Evolutionary conservation across 768 basidiomycete genomes (phyloP).

Genomic region (Suillus bovinus): DNA sequence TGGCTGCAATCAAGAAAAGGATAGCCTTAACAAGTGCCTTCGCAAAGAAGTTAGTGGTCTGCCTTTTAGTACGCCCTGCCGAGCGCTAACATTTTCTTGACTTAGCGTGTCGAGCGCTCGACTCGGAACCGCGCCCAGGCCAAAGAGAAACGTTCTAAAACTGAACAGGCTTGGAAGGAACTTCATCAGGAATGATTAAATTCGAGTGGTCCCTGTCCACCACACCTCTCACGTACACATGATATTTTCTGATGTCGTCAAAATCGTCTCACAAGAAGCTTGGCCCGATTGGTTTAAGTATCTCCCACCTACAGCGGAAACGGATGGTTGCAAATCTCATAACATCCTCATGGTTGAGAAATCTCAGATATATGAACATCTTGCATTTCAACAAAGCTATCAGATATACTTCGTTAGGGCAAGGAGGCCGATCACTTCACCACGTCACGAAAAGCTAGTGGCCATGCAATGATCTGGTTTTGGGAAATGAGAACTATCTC

Average conservation of each 20-base stretch:
- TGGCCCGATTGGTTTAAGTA: not conserved
- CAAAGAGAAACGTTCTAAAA: slow-evolving; percentile 54
- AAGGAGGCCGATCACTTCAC: not conserved
- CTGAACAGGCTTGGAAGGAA: slow-evolving; percentile 61
- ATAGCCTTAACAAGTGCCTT: slow-evolving; percentile 68
- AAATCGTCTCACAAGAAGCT: not conserved
- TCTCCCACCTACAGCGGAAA: not conserved
- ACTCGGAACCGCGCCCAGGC: slow-evolving; percentile 59
- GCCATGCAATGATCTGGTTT: slow-evolving; percentile 5
- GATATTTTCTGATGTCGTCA: slow-evolving; percentile 1
- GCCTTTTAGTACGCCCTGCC: slow-evolving; percentile 1
- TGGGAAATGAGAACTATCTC: not conserved
- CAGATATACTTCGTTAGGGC: not conserved
- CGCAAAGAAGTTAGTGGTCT: slow-evolving; percentile 58
- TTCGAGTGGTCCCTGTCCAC: not conserved
- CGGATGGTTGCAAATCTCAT: not conserved
- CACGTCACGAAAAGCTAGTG: not conserved
- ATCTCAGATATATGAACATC: not conserved
- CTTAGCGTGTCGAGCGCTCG: slow-evolving; percentile 56
- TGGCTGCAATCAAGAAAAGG: slow-evolving; percentile 68
- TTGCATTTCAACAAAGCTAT: not conserved
- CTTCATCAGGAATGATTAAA: slow-evolving; percentile 51
- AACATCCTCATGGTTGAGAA: not conserved
- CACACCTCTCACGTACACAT: not conserved
- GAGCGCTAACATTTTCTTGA: slow-evolving; percentile 11